A percentile compares a stretch with the other conserved stretches of the same genome.
Evolutionary conservation across 805 yeast genomes (phyloP).

Genomic region (Cyberlindnera galapagoensis): DNA sequence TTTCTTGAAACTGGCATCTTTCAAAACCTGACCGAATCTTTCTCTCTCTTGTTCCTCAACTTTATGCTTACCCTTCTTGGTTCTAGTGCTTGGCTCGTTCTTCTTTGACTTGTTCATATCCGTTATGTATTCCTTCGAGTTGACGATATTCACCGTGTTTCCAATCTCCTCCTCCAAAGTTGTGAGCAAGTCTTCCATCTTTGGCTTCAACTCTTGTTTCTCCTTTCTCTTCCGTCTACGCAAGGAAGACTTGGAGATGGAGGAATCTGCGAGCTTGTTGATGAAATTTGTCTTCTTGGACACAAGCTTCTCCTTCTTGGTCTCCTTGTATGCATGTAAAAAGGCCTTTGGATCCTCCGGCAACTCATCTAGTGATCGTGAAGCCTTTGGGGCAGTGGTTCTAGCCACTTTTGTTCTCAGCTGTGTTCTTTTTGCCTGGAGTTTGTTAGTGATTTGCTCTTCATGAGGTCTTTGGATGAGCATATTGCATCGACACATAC

Average conservation of each 20-base stretch:
- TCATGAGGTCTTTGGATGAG: no score
- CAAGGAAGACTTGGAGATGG: constrained; percentile 58
- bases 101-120: constrained; percentile 16
- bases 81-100: constrained; percentile 49
- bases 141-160: constrained; percentile 17
- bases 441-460: constrained; percentile 1
- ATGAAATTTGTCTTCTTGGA: constrained; percentile 33
- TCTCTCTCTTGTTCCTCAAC: constrained; percentile 53
- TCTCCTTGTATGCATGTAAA: constrained; percentile 44
- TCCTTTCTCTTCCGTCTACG: constrained; percentile 59
- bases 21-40: constrained; percentile 52
- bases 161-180: constrained; percentile 33
- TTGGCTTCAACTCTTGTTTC: constrained; percentile 59
- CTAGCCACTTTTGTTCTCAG: constrained; percentile 30
- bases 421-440: constrained; percentile 34
- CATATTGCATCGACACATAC: no score
- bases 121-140: constrained; percentile 11
- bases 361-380: constrained; percentile 12
- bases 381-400: constrained; percentile 20
- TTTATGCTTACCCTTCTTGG: constrained; percentile 44
- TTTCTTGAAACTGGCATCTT: constrained; percentile 45
- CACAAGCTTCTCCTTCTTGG: constrained; percentile 46
- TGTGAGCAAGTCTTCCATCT: constrained; percentile 54
- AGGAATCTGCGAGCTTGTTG: constrained; percentile 31
- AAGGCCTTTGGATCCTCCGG: constrained; percentile 38